Conservation (phyloP, 345 rosid genomes). For the Garcia nutans region DNA sequence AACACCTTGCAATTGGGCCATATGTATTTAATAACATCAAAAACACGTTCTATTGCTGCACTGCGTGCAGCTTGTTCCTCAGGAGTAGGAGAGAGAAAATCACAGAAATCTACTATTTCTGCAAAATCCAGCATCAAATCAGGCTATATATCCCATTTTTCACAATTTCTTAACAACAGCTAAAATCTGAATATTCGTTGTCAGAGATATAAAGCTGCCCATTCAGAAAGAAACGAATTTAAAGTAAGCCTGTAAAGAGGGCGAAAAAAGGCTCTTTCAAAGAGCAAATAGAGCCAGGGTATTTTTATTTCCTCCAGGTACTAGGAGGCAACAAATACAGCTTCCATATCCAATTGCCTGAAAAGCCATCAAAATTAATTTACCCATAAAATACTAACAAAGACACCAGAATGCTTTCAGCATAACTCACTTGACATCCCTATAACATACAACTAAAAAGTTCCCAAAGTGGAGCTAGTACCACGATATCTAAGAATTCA, state of each 20-base stretch:
- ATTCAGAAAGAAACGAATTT: neutral
- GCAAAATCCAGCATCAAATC: constrained; percentile 25
- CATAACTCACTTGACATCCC: neutral
- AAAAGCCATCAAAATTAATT: neutral
- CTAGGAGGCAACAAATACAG: too few species aligned
- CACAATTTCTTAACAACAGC: neutral
- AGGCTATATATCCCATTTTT: neutral
- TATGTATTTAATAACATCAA: constrained; percentile 70
- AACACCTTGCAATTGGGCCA: constrained; percentile 85
- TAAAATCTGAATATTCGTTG: neutral
- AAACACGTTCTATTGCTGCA: constrained; percentile 58
- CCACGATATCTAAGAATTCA: neutral
- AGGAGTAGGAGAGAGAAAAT: constrained; percentile 72
- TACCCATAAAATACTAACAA: neutral
- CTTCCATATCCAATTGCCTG: neutral
- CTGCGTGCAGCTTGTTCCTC: constrained; percentile 67
- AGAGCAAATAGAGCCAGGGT: neutral
- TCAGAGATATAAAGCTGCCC: too few species aligned
- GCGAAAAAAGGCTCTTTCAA: too few species aligned
- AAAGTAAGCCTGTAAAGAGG: too few species aligned
- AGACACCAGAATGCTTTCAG: neutral
- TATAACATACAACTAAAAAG: neutral
- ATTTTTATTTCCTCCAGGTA: neutral
- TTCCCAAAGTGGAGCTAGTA: too few species aligned
- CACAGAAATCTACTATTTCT: constrained; percentile 88